phyloP scores from a whole-genome alignment of 345 rosid genomes.

The Eucalyptus marginata region DNA sequence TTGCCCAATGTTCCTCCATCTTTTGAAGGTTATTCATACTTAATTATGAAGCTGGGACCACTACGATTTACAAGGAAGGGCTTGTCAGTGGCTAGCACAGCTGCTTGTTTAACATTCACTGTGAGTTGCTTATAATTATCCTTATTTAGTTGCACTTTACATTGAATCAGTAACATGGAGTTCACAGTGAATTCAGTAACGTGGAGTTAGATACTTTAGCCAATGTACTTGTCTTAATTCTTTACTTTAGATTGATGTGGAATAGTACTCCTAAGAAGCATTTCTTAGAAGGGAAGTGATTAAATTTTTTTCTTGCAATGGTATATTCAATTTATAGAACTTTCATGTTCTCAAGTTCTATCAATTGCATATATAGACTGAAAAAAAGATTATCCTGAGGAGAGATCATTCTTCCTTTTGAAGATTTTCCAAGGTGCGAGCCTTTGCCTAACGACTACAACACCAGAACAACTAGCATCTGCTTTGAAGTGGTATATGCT shows the following conservation, averaged over 20 bases:
- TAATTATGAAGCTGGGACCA: constrained; percentile 77
- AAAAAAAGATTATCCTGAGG: neutral
- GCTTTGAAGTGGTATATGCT: constrained; percentile 82
- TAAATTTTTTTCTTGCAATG: neutral
- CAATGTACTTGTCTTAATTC: neutral
- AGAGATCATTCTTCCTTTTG: constrained; percentile 2
- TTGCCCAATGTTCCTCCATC: constrained; percentile 73
- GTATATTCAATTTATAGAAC: neutral
- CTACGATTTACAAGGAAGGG: constrained; percentile 87
- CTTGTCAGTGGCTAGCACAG: constrained; percentile 89
- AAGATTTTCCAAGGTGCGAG: constrained; percentile 93
- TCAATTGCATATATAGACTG: neutral
- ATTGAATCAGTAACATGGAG: neutral
- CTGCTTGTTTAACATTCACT: constrained; percentile 83
- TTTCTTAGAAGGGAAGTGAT: neutral
- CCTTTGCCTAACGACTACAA: constrained; percentile 84
- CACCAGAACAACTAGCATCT: constrained; percentile 88
- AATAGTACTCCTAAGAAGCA: neutral
- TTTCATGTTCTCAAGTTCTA: neutral
- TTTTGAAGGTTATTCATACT: constrained; percentile 62
- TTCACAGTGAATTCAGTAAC: neutral
- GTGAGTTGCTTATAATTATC: constrained; percentile 27
- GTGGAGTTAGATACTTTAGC: neutral
- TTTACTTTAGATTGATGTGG: neutral
- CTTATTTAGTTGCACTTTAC: neutral